Conservation (phyloP, 2,329 filamentous ascomycete species). For the Didymella glomerata region DNA sequence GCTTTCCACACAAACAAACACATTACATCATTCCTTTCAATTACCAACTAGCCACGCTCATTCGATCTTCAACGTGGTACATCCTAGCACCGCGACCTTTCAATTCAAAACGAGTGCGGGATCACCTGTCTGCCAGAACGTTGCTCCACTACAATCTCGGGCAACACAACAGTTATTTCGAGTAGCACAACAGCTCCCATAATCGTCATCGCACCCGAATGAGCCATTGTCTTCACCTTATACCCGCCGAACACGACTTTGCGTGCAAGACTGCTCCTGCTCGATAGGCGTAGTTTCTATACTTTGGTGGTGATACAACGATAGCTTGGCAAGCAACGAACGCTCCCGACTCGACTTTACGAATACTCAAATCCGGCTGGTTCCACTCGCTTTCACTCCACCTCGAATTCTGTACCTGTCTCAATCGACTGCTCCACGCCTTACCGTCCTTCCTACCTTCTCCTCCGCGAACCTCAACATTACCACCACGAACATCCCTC, state of each 20-base stretch:
- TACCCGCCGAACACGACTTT: constrained; percentile 13
- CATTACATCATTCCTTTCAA: constrained; percentile 22
- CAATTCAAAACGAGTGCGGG: constrained; percentile 20
- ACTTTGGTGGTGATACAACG: constrained; percentile 14
- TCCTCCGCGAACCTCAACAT: not conserved
- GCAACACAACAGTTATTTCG: constrained; percentile 24
- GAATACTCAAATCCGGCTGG: constrained; percentile 10
- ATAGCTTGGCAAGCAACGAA: constrained; percentile 12
- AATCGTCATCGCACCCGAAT: constrained; percentile 10
- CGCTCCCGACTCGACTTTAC: constrained; percentile 10
- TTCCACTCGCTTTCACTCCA: constrained; percentile 16
- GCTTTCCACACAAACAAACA: constrained; percentile 19
- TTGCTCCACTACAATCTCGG: constrained; percentile 30
- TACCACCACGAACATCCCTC: not conserved
- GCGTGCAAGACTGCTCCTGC: constrained; percentile 2
- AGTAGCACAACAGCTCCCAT: constrained; percentile 20
- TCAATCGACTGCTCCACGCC: constrained; percentile 1
- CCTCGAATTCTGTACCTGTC: constrained; percentile 2
- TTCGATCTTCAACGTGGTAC: constrained; percentile 9
- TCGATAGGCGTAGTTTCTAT: constrained; percentile 6
- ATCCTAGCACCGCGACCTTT: constrained; percentile 14
- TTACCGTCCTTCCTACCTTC: not conserved
- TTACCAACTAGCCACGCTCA: constrained; percentile 9
- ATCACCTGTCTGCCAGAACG: constrained; percentile 19
- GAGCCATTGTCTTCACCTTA: not conserved